Evolutionary conservation across 331 rosid species (phyloP).

Genomic region (Erythrophleum ivorense): DNA sequence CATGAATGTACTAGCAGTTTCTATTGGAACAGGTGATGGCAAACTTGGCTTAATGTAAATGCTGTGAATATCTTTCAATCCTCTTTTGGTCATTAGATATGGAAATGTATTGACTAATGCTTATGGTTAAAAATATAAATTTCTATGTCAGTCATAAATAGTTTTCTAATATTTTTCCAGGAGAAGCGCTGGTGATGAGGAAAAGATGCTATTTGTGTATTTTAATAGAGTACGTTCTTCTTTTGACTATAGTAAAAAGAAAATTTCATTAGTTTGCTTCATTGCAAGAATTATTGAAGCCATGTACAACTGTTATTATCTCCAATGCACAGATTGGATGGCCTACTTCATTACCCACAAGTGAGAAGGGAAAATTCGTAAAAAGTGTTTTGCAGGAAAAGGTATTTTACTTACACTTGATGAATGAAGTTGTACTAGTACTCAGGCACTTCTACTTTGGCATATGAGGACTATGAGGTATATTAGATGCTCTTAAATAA

Average conservation of each 20-base stretch:
- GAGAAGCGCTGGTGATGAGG: conserved; percentile 80
- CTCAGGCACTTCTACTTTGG: conserved; percentile 24
- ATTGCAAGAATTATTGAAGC: conserved; percentile 24
- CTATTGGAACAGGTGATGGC: not conserved
- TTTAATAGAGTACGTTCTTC: conserved; percentile 74
- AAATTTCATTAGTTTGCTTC: conserved; percentile 33
- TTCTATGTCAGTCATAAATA: conserved; percentile 25
- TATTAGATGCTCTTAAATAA: not conserved
- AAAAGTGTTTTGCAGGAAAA: conserved; percentile 76
- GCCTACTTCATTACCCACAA: conserved; percentile 92
- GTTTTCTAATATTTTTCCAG: conserved; percentile 52
- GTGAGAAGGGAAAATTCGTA: conserved; percentile 71
- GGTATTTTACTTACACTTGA: conserved; percentile 52
- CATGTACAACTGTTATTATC: conserved; percentile 30
- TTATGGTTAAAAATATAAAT: conserved; percentile 12
- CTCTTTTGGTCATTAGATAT: not conserved
- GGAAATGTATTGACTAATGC: conserved; percentile 26
- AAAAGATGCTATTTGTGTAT: conserved; percentile 74
- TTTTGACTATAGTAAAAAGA: conserved; percentile 18
- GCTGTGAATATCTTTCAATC: conserved; percentile 26
- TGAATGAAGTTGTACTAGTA: conserved; percentile 32
- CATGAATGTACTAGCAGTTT: not conserved
- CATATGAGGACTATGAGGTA: conserved; percentile 18
- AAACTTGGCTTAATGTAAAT: conserved; percentile 1
- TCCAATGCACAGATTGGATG: conserved; percentile 74